Conservation (phyloP, 768 basidiomycete genomes). For the Lentinula guzmanii region DNA sequence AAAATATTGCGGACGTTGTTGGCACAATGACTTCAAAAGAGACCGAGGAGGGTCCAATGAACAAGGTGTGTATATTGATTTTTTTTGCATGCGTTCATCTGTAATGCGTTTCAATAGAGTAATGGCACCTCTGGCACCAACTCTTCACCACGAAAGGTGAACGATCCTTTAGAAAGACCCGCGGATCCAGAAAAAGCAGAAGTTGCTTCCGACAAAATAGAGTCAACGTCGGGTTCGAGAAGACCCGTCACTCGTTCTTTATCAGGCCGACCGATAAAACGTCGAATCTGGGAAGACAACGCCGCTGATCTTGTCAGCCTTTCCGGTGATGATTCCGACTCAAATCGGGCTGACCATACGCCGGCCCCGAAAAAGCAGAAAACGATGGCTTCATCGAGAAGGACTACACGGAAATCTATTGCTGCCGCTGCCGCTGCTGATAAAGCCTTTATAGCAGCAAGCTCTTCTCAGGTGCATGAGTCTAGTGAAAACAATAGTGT, state of each 20-base stretch:
- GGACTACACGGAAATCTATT: background rate
- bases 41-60: background rate
- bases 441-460: background rate
- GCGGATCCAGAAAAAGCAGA: background rate
- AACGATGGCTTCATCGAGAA: background rate
- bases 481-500: background rate
- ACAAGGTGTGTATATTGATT: background rate
- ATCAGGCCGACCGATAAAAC: slow-evolving; percentile 2
- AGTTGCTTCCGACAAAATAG: background rate
- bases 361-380: background rate
- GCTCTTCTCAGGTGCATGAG: background rate
- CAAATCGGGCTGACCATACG: background rate
- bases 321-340: background rate
- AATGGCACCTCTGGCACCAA: background rate
- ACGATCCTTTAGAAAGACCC: background rate
- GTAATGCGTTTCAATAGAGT: background rate
- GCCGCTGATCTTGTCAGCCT: background rate
- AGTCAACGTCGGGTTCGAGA: background rate
- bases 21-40: background rate
- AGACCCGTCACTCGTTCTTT: slow-evolving; percentile 4
- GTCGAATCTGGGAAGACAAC: slow-evolving; percentile 2
- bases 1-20: background rate
- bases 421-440: background rate
- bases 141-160: background rate
- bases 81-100: background rate